Percentiles rank a stretch among this genome's conserved stretches.
These are phyloP conservation scores for Euphorbia peplus DNA, from an alignment of 345 rosid genomes.

Conservation along the genomic window DNA sequence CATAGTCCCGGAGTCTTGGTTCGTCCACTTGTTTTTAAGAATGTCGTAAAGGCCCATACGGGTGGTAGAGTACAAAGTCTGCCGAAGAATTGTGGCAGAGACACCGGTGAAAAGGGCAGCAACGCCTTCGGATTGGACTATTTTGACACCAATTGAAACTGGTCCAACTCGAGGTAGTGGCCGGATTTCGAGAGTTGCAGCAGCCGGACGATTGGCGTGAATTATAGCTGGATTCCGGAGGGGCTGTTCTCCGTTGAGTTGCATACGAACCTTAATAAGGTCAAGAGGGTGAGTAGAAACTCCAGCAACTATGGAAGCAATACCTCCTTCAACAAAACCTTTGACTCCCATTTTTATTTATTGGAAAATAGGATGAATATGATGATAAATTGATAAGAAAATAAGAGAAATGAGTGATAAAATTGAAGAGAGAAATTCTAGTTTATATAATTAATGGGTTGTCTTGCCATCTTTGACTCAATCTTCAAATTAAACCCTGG, in stretches of 20 bases:
- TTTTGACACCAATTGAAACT: constrained; percentile 9
- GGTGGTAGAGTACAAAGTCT: constrained; percentile 21
- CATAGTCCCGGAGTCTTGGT: neutral
- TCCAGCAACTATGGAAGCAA: constrained; percentile 21
- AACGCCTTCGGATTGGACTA: constrained; percentile 16
- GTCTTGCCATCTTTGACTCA: neutral
- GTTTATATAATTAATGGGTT: neutral
- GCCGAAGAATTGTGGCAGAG: constrained; percentile 17
- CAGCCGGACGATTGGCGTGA: constrained; percentile 5
- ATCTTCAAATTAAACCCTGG: too few relatives aligned
- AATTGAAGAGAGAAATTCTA: neutral
- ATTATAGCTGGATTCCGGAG: neutral
- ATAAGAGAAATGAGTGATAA: neutral
- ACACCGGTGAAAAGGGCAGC: constrained; percentile 15
- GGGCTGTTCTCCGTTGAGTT: constrained; percentile 18
- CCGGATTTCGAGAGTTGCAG: neutral
- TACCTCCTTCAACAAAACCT: constrained; percentile 24
- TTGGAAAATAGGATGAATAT: too few relatives aligned
- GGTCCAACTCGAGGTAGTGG: constrained; percentile 18
- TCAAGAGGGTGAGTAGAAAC: constrained; percentile 24
- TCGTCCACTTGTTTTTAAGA: constrained; percentile 15
- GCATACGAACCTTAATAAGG: constrained; percentile 25
- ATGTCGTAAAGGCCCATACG: constrained; percentile 20
- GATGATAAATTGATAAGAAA: neutral
- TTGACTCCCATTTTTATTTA: constrained; percentile 18